phyloP scores from a whole-genome alignment of 2,329 filamentous ascomycete species.

The Aspergillus pseudoglaucus region DNA sequence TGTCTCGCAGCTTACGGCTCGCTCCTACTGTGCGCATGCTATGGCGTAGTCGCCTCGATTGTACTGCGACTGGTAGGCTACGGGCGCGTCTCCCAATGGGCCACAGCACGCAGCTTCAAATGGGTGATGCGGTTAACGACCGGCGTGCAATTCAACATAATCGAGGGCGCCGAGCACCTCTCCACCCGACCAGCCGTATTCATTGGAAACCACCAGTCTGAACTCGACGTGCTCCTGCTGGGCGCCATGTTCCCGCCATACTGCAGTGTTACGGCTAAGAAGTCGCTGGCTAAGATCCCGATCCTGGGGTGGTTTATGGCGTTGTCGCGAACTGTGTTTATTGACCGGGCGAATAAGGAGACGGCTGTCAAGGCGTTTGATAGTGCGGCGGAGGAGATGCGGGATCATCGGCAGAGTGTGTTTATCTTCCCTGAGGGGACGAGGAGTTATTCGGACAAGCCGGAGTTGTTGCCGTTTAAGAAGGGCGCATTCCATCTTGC shows the following conservation, averaged over 20 bases:
- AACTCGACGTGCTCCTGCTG: constrained; percentile 89
- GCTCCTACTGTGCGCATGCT: constrained; percentile 51
- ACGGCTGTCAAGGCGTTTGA: constrained; percentile 81
- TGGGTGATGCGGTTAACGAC: constrained; percentile 67
- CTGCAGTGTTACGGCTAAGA: constrained; percentile 90
- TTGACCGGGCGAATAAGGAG: constrained; percentile 79
- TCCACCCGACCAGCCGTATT: constrained; percentile 76
- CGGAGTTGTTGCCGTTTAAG: constrained; percentile 87
- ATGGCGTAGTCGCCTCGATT: constrained; percentile 70
- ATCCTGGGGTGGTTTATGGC: constrained; percentile 93
- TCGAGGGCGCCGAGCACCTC: constrained; percentile 62
- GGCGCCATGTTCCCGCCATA: constrained; percentile 83
- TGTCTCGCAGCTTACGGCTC: constrained; percentile 42
- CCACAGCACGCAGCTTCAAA: constrained; percentile 71
- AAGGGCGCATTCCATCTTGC: constrained; percentile 97
- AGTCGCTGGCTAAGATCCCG: constrained; percentile 68
- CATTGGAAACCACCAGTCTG: constrained; percentile 91
- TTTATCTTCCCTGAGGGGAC: constrained; percentile 71
- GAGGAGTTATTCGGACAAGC: constrained; percentile 76
- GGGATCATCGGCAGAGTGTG: constrained; percentile 55
- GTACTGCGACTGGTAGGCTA: constrained; percentile 64
- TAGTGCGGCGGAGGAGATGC: constrained; percentile 75
- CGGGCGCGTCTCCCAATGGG: constrained; percentile 77
- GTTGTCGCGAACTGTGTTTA: constrained; percentile 85
- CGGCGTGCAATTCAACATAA: constrained; percentile 66